Base-by-base conservation (phyloP, 148 eudicot species). In the Dianthus caryophyllus region DNA sequence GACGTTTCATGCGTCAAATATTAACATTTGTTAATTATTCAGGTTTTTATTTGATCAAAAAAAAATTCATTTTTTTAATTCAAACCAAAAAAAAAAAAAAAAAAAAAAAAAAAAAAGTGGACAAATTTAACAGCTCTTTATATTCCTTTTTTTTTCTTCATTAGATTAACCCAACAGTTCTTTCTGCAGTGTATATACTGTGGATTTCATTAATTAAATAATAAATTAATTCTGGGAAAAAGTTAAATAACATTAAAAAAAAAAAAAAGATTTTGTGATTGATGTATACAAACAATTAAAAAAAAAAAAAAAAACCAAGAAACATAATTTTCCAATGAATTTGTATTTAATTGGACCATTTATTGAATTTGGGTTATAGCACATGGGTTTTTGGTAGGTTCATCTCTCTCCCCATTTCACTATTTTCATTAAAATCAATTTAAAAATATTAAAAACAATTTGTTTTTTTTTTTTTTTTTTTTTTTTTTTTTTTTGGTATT, bases 321-420 rank as follows among this genome's bases (percentile, higher is more conserved):
- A 33, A 61, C 15, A 61, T n/a, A n/a, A 21, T 38, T 20, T 36
- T 18, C 5, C 33, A 26, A 5, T 51, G 53, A 25, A 33, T 33
- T 46, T 56, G 70, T 50, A 25, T 63, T 63, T 56, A 64, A 69
- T 74, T 61, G 68, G 69, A 50, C 69, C 73, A 64, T 69, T 74
- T 75, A 69, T 63, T 75, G 65, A 69, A 63, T 25, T 18, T 58
- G 65, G 41, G 27, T 69, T 44, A 31, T 44, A 18, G 74, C 74
- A 75, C 78, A 70, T 75, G 78, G 78, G 59, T 47, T 22, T n/a
- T 69, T 69, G 66, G 59, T 70, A 31, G 65, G 69, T 68, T 74
- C 36, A 62, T 62, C 43, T 11, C 54, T 68, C 21, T 61, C 29
- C 12, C 29, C 12, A 17, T 69, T 66, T 66, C 46, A 47, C 59